Percentiles rank a stretch among this genome's conserved stretches.
These are phyloP conservation scores for Ambrosiella cleistominuta DNA, from an alignment of 2,329 filamentous ascomycete genomes.

Conservation along the genomic window DNA sequence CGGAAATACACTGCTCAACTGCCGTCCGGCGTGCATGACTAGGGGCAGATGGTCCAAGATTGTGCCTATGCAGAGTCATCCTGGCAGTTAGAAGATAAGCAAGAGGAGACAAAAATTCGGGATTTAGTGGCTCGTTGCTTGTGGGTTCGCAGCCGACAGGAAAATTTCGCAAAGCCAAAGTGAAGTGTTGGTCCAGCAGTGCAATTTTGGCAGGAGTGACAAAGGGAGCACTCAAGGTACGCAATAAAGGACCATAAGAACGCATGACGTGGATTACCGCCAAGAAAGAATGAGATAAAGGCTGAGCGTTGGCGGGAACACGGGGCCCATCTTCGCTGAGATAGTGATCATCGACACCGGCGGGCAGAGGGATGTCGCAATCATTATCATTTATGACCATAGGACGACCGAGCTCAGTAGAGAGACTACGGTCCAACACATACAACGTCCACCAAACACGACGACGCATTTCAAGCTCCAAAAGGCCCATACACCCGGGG, in stretches of 20 bases:
- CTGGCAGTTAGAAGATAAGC: constrained; percentile 66
- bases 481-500: constrained; percentile 40
- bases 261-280: constrained; percentile 69
- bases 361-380: constrained; percentile 68
- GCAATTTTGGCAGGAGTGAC: constrained; percentile 51
- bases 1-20: constrained; percentile 57
- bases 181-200: constrained; percentile 70
- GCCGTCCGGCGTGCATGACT: constrained; percentile 49
- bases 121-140: constrained; percentile 50
- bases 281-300: constrained; percentile 53
- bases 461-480: constrained; percentile 73
- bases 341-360: constrained; percentile 63
- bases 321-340: constrained; percentile 42
- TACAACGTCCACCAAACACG: constrained; percentile 92
- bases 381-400: constrained; percentile 73
- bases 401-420: constrained; percentile 65
- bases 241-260: constrained; percentile 55
- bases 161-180: constrained; percentile 54
- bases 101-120: constrained; percentile 56
- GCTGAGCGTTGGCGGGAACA: constrained; percentile 32
- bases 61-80: constrained; percentile 77
- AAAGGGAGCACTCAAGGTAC: constrained; percentile 48
- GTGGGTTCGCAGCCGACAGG: constrained; percentile 55
- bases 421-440: constrained; percentile 64
- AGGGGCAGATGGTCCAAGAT: constrained; percentile 57